These are phyloP conservation scores for Pythium monospermum DNA, from an alignment of 352 stramenopile species.

Conservation along the genomic window DNA sequence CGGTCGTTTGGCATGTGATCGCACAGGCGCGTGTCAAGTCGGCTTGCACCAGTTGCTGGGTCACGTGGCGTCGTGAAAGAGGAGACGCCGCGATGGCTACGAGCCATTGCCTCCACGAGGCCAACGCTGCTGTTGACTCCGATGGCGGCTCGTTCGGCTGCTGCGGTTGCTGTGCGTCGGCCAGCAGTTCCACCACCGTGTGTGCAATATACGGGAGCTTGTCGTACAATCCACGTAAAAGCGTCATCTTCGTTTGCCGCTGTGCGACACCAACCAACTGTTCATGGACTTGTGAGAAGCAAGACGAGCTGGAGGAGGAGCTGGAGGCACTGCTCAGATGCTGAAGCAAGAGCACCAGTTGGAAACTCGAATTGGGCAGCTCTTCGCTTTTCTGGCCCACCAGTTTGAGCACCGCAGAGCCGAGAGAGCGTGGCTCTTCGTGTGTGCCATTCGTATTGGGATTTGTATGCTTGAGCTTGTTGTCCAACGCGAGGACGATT, in stretches of 20 bases:
- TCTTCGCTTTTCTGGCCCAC: conserved; percentile 3
- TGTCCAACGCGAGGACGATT: conserved; percentile 25
- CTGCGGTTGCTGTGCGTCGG: no score
- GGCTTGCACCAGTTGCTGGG: conserved; percentile 44
- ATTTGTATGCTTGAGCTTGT: not conserved
- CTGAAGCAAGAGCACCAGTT: conserved; percentile 16
- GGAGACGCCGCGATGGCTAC: conserved; percentile 33
- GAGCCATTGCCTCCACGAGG: conserved; percentile 49
- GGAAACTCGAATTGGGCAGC: conserved; percentile 10
- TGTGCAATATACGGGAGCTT: conserved; percentile 61
- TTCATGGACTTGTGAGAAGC: conserved; percentile 39
- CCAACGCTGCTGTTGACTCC: conserved; percentile 18
- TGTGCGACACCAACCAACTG: conserved; percentile 34
- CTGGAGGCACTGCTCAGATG: conserved; percentile 1
- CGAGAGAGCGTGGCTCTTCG: not conserved
- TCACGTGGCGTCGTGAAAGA: conserved; percentile 47
- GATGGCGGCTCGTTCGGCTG: not conserved
- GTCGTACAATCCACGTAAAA: conserved; percentile 37
- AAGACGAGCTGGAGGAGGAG: no score
- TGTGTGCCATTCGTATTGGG: conserved; percentile 4
- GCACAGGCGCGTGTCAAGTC: no score
- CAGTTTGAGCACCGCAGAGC: not conserved
- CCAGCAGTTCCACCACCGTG: conserved; percentile 24
- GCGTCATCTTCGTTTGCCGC: conserved; percentile 21
- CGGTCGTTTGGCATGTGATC: no score